These are phyloP conservation scores for Mortierella sp. DNA, from an alignment of 371 early-diverging fungal genomes.

Conservation along the genomic window DNA sequence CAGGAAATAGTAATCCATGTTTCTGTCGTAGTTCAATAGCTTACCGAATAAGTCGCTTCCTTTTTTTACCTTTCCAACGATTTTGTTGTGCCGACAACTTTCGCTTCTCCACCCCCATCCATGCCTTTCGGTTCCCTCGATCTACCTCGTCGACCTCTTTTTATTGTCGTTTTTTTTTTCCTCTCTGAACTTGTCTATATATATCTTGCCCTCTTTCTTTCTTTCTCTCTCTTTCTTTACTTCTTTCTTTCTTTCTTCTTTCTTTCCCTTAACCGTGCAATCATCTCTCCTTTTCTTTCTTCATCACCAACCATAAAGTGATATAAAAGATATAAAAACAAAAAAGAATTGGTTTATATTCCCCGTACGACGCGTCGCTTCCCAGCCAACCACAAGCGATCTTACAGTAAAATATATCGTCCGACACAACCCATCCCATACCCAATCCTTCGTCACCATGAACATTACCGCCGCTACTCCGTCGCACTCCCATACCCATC, in stretches of 20 bases:
- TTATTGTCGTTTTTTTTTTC: constrained; percentile 5
- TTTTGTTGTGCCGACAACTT: background rate
- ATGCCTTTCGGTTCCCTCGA: constrained; percentile 2
- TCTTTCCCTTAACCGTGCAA: background rate
- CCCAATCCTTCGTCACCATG: constrained; percentile 15
- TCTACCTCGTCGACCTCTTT: background rate
- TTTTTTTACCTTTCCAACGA: background rate
- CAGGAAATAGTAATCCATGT: background rate
- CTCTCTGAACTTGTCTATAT: background rate
- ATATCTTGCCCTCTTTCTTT: background rate
- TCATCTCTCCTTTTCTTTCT: background rate
- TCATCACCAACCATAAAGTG: background rate
- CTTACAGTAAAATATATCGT: background rate
- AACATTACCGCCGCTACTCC: constrained; percentile 43
- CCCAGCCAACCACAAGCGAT: constrained; percentile 4
- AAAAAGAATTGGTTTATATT: background rate
- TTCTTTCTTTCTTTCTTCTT: constrained; percentile 3
- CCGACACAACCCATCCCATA: background rate
- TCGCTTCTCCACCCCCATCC: constrained; percentile 4
- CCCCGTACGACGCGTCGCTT: constrained; percentile 7
- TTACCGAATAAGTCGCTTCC: background rate
- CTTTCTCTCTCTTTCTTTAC: constrained; percentile 13
- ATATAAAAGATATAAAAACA: background rate
- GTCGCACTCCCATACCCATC: constrained; percentile 14
- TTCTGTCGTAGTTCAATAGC: background rate